A percentile compares a stretch with the other conserved stretches of the same genome.
These are phyloP conservation scores for Colletotrichum noveboracense DNA, from an alignment of 2,329 filamentous ascomycete genomes.

Conservation along the genomic window DNA sequence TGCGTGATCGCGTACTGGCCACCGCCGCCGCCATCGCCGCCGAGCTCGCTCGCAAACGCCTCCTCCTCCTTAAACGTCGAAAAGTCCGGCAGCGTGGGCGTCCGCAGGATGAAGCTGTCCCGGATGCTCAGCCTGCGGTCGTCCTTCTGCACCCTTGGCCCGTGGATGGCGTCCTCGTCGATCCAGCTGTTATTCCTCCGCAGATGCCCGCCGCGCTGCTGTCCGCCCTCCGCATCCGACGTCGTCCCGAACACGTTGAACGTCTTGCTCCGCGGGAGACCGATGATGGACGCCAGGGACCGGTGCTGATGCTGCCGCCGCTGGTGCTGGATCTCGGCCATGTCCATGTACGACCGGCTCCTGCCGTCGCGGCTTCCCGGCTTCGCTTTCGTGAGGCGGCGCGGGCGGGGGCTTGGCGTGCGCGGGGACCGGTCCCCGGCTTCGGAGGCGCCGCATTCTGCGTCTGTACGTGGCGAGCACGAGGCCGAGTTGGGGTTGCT, in stretches of 20 bases:
- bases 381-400: conserved; percentile 4
- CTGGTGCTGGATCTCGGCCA: conserved; percentile 7
- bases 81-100: conserved; percentile 42
- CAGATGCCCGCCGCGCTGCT: not conserved
- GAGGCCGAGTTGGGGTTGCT: not conserved
- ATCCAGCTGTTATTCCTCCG: conserved; percentile 44
- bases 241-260: conserved; percentile 27
- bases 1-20: conserved; percentile 2
- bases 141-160: conserved; percentile 43
- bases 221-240: not conserved
- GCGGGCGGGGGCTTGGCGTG: conserved; percentile 15
- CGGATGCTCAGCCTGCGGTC: conserved; percentile 31
- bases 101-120: conserved; percentile 33
- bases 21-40: not conserved
- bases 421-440: not conserved
- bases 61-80: conserved; percentile 27
- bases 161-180: conserved; percentile 56
- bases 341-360: not conserved
- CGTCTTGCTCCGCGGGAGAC: conserved; percentile 27
- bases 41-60: conserved; percentile 17
- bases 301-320: not conserved
- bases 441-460: not conserved
- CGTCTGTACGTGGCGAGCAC: not conserved
- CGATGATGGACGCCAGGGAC: conserved; percentile 2
- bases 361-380: not conserved